Evolutionary conservation across 2,329 filamentous ascomycete genomes (phyloP).

Genomic region (Sporothrix sp.): DNA sequence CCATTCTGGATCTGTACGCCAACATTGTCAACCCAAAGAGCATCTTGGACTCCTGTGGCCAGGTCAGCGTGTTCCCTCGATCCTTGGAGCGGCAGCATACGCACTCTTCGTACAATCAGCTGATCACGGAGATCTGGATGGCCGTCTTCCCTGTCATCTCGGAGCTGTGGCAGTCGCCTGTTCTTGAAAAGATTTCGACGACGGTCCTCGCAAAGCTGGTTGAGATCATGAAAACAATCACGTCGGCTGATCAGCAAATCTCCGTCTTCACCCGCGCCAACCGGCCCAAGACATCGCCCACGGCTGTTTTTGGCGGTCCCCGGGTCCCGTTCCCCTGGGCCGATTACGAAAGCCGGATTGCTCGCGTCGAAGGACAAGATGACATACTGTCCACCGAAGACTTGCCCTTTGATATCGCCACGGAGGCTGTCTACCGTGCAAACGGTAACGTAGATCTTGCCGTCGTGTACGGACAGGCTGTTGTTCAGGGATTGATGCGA

Average conservation of each 20-base stretch:
- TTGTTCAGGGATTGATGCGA: constrained; percentile 47
- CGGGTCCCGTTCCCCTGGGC: constrained; percentile 40
- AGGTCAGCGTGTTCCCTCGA: constrained; percentile 33
- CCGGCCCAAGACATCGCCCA: constrained; percentile 5
- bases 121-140: constrained; percentile 77
- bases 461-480: constrained; percentile 64
- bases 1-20: constrained; percentile 73
- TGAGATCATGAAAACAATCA: constrained; percentile 70
- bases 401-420: constrained; percentile 65
- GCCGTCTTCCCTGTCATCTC: constrained; percentile 66
- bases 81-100: constrained; percentile 32
- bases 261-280: constrained; percentile 1
- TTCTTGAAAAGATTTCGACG: constrained; percentile 71
- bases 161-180: constrained; percentile 73
- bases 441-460: constrained; percentile 54
- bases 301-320: constrained; percentile 30
- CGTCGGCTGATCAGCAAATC: constrained; percentile 65
- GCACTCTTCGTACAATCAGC: constrained; percentile 49
- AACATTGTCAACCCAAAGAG: constrained; percentile 68
- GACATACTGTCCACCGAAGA: constrained; percentile 48
- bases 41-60: constrained; percentile 63
- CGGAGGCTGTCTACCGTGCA: constrained; percentile 77
- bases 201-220: constrained; percentile 66
- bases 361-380: constrained; percentile 25
- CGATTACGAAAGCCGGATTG: constrained; percentile 25